These are phyloP conservation scores for Parsonsia alboflavescens DNA, from an alignment of 257 asterid genomes.

Conservation along the genomic window DNA sequence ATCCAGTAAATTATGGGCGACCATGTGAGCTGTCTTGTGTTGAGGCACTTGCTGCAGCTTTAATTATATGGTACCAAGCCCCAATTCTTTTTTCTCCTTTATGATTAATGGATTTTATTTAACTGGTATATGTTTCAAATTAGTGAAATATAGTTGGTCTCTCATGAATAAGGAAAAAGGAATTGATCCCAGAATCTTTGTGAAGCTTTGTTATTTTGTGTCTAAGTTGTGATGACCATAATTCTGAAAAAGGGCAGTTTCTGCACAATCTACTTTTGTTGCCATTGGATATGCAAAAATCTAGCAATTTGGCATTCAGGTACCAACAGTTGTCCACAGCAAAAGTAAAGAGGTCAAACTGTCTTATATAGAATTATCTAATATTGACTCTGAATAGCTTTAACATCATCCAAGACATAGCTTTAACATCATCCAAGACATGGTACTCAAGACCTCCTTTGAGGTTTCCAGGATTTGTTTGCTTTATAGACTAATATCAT, in stretches of 20 bases:
- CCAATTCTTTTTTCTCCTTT: conserved; percentile 3
- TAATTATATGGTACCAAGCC: conserved; percentile 69
- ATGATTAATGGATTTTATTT: background rate
- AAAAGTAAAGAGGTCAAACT: background rate
- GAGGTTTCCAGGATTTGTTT: background rate
- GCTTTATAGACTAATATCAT: background rate
- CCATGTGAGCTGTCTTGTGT: conserved; percentile 97
- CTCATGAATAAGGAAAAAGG: background rate
- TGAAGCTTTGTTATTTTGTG: background rate
- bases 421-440: background rate
- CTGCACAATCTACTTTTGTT: background rate
- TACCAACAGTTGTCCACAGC: background rate
- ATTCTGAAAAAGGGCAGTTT: background rate
- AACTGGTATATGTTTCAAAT: background rate
- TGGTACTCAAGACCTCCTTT: background rate
- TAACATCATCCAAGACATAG: background rate
- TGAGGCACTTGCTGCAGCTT: conserved; percentile 96
- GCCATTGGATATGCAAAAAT: background rate
- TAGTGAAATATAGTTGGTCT: background rate
- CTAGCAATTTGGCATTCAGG: background rate
- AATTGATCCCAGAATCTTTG: background rate
- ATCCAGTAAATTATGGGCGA: conserved; percentile 95
- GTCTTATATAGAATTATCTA: background rate
- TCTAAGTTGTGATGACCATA: background rate
- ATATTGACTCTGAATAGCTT: background rate